These are phyloP conservation scores for Tetrapisispora phaffii DNA, from an alignment of 805 yeast genomes.

Conservation along the genomic window DNA sequence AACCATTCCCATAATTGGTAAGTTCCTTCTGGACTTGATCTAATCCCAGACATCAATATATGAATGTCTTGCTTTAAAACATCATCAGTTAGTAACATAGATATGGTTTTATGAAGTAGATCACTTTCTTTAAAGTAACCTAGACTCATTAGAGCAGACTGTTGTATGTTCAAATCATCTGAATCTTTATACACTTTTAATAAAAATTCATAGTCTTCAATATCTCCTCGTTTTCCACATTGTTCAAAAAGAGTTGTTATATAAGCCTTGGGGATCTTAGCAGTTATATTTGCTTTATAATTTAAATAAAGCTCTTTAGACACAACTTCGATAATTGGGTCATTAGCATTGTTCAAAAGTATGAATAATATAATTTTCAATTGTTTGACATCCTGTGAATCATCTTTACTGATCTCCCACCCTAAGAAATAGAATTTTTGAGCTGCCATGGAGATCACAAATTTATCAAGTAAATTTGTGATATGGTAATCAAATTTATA, in stretches of 20 bases:
- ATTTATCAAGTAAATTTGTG: constrained; percentile 39
- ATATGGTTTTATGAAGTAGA: constrained; percentile 46
- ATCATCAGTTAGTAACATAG: constrained; percentile 46
- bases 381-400: constrained; percentile 51
- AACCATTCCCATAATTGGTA: constrained; percentile 71
- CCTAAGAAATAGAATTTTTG: constrained; percentile 50
- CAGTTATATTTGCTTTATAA: constrained; percentile 50
- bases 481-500: constrained; percentile 45
- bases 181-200: constrained; percentile 52
- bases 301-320: constrained; percentile 42
- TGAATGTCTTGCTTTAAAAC: constrained; percentile 64
- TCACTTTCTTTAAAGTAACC: constrained; percentile 50
- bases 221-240: constrained; percentile 56
- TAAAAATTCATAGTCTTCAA: constrained; percentile 51
- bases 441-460: constrained; percentile 21
- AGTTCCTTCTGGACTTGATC: constrained; percentile 53
- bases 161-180: constrained; percentile 52
- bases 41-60: constrained; percentile 67
- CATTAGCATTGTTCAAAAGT: constrained; percentile 46
- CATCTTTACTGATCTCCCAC: constrained; percentile 42
- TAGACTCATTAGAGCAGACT: constrained; percentile 55
- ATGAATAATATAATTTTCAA: constrained; percentile 56
- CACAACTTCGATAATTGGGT: constrained; percentile 37
- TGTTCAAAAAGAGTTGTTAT: constrained; percentile 55
- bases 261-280: constrained; percentile 65